A percentile compares a stretch with the other conserved stretches of the same genome.
phyloP scores from a whole-genome alignment of 2,329 filamentous ascomycete genomes.

The Aaosphaeria pasadenensis region DNA sequence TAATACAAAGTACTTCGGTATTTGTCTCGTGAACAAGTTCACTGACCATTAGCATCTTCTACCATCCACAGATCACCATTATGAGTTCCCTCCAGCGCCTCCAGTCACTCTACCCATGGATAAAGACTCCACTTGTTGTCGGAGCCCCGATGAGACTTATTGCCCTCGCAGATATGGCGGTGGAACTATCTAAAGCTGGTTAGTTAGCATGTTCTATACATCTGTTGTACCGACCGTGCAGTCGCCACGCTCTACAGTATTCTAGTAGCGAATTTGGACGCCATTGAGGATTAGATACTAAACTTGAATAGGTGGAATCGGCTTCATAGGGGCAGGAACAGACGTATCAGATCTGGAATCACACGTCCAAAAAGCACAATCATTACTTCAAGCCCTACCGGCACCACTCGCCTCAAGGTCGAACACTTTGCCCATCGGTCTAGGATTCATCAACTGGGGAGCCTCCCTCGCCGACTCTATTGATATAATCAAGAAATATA shows the following conservation, averaged over 20 bases:
- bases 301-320: conserved; percentile 41
- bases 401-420: conserved; percentile 7
- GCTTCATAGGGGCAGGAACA: conserved; percentile 46
- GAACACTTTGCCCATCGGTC: conserved; percentile 50
- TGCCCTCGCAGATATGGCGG: conserved; percentile 53
- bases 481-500: conserved; percentile 51
- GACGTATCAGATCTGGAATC: conserved; percentile 34
- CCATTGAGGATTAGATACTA: not conserved
- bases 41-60: too few relatives aligned
- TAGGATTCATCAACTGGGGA: conserved; percentile 61
- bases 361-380: conserved; percentile 22
- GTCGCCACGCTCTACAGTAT: not conserved
- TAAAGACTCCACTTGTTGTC: conserved; percentile 55
- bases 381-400: conserved; percentile 17
- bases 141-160: conserved; percentile 69
- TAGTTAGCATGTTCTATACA: not conserved
- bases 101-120: conserved; percentile 56
- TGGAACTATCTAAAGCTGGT: conserved; percentile 58
- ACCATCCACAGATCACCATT: not conserved
- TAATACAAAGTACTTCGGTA: too few relatives aligned
- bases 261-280: conserved; percentile 1
- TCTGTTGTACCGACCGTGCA: too few relatives aligned
- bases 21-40: too few relatives aligned
- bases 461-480: conserved; percentile 45
- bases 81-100: conserved; percentile 10